Evolutionary conservation across 768 basidiomycete genomes (phyloP), one percentile per base, ranked within the genome.

Genomic region (Russula virescens): DNA sequence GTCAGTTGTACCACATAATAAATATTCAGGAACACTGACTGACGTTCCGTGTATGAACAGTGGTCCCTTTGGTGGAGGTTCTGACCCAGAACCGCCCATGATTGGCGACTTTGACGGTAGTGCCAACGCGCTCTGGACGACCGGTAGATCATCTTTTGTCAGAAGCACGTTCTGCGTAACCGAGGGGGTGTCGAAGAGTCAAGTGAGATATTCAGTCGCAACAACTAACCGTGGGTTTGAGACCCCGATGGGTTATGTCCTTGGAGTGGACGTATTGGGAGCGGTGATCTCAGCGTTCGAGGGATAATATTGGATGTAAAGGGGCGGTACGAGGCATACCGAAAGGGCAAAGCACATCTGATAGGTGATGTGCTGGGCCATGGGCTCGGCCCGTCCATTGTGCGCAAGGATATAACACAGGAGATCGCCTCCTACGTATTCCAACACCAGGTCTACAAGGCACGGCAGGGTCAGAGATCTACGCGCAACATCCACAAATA

Each of bases 221-320:
- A 23, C 23, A 5, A 10, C 45, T 25, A 48, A 85, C 86, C 77
- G 91, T 89, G 1, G 96, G 95, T 73, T 97, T 97, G 49, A 98
- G 76, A 73, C 98, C 97, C 49, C 97, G 88, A 74, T 98, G 96
- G 0, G 93, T 83, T 49, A 99, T 87, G 18, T 87, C 88, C 69
- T 84, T 77, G 9, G 76, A 77, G 63, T 91, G 90, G 54, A 90
- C 84, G 67, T 89, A 91, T 79, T 79, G 61, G 21, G 28, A 49
- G n/a, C 7, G 43, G n/a, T 57, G 47, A 26, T 25, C 14, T 42
- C 13, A 49, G 35, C 26, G 26, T 46, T 14, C 16, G 2, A 57
- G 19, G 28, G 28, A 11, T 19, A 28, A 23, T 16, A 10, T 0
- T 1, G 28, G 3, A 8, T 1, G 18, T 3, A 3, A 8, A 31